phyloP scores from a whole-genome alignment of 2,329 filamentous ascomycete genomes.

The Malbranchea zuffiana region DNA sequence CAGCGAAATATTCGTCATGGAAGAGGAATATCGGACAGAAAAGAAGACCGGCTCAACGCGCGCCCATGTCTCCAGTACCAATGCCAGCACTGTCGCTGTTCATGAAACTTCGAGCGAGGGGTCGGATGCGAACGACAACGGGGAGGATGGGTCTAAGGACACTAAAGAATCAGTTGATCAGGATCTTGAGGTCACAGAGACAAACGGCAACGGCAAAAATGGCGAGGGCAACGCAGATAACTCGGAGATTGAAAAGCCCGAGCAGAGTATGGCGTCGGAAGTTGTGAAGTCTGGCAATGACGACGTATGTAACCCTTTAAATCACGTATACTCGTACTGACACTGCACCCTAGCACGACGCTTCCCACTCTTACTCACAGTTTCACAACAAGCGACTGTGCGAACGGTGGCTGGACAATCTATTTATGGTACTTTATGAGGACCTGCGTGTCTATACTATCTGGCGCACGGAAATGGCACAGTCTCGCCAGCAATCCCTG shows the following conservation, averaged over 20 bases:
- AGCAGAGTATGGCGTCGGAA: constrained; percentile 64
- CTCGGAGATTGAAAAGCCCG: constrained; percentile 58
- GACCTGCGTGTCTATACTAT: constrained; percentile 97
- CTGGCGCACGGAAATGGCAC: constrained; percentile 95
- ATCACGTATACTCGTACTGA: constrained; percentile 13
- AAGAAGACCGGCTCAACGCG: constrained; percentile 33
- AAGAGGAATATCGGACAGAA: constrained; percentile 92
- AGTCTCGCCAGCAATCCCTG: constrained; percentile 84
- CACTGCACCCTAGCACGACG: constrained; percentile 41
- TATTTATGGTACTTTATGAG: constrained; percentile 99
- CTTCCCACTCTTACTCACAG: constrained; percentile 66
- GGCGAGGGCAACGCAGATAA: constrained; percentile 18
- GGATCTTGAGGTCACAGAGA: constrained; percentile 22
- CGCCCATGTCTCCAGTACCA: constrained; percentile 46
- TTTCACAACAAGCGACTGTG: constrained; percentile 96
- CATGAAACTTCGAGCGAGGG: constrained; percentile 51
- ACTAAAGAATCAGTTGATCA: constrained; percentile 14
- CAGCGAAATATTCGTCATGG: constrained; percentile 98
- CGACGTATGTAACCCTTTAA: constrained; percentile 42
- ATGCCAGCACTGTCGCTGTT: constrained; percentile 68
- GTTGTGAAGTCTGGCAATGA: constrained; percentile 66
- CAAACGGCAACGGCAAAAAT: constrained; percentile 18
- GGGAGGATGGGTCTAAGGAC: constrained; percentile 17
- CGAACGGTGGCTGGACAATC: constrained; percentile 93
- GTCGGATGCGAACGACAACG: constrained; percentile 28